These are phyloP conservation scores for Pseudogymnoascus sp. DNA, from an alignment of 2,329 filamentous ascomycete species.

Conservation along the genomic window DNA sequence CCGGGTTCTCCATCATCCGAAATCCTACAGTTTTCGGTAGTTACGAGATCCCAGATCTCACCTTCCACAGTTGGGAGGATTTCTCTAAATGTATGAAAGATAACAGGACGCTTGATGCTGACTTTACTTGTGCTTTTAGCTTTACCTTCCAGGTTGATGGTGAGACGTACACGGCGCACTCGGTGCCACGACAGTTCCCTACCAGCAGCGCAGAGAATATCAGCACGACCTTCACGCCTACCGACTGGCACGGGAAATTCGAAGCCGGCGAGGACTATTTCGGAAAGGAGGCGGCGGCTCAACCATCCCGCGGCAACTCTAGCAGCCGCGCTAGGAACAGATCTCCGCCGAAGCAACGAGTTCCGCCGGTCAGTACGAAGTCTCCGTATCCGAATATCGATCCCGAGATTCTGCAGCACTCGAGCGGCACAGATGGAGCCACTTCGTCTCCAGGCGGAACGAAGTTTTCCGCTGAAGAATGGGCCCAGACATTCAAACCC, in stretches of 20 bases:
- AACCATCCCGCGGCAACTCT: conserved; percentile 21
- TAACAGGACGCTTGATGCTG: conserved; percentile 7
- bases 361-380: conserved; percentile 14
- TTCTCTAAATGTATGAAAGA: not conserved
- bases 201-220: conserved; percentile 51
- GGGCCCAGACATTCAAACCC: conserved; percentile 25
- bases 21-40: not conserved
- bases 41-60: not conserved
- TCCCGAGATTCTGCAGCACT: conserved; percentile 4
- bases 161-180: conserved; percentile 2
- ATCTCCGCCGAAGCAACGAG: conserved; percentile 24
- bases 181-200: conserved; percentile 13
- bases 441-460: conserved; percentile 23
- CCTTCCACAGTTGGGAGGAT: not conserved
- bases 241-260: conserved; percentile 34
- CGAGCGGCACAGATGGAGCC: conserved; percentile 14
- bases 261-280: conserved; percentile 25
- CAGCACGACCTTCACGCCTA: conserved; percentile 50
- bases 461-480: conserved; percentile 25
- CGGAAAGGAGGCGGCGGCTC: conserved; percentile 15
- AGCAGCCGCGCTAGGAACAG: conserved; percentile 20
- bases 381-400: conserved; percentile 9
- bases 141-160: conserved; percentile 6
- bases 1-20: not conserved
- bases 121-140: conserved; percentile 4